Base-by-base conservation (phyloP, 495 filamentous ascomycete genomes). In the Penicillium cosmopolitanum region DNA sequence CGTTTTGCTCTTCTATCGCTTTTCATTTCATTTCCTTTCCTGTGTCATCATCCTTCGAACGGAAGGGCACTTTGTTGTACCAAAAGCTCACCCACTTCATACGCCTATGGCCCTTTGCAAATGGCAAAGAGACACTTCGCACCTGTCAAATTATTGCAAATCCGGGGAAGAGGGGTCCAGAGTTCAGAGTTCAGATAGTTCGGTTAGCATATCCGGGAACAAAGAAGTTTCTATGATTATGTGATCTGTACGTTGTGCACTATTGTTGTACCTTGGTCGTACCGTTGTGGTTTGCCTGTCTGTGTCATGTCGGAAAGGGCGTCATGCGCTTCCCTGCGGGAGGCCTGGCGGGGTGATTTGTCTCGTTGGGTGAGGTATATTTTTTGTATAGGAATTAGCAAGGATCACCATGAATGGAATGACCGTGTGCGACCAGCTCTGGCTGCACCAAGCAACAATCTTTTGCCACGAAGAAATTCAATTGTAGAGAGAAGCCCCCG, bases 191-290 rank as follows among this genome's bases (percentile, higher is more conserved):
- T 4, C 28, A 31, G 28, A 31, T 6, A 31, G 8, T 31, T 31
- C 28, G 28, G 28, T 9, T 31, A 31, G 28, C 28, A 31, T 31
- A 31, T 31, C 8, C 28, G 8, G 42, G 42, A n/a, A 19, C 42
- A 15, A 44, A 5, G 5, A 44, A n/a, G 21, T 42, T 28, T 43
- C 48, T 44, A 18, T 40, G 28, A 31, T 11, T 38, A 40, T 55
- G 18, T 21, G 35, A 36, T 28, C 35, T 53, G 18, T 21, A 44
- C 28, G 51, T 60, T 64, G 57, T 69, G 60, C 60, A 69, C 61
- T 58, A 51, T 51, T 42, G 51, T 25, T 68, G 60, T 66, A 69
- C 36, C 56, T 62, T 64, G 50, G 35, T 64, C 3, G 61, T 62
- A 66, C 40, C 44, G 58, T 66, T 58, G 55, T 50, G 8, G 51